Evolutionary conservation across 371 early-diverging fungal species (phyloP), one percentile per base, ranked within the genome.

Genomic region (Mucor piriformis): DNA sequence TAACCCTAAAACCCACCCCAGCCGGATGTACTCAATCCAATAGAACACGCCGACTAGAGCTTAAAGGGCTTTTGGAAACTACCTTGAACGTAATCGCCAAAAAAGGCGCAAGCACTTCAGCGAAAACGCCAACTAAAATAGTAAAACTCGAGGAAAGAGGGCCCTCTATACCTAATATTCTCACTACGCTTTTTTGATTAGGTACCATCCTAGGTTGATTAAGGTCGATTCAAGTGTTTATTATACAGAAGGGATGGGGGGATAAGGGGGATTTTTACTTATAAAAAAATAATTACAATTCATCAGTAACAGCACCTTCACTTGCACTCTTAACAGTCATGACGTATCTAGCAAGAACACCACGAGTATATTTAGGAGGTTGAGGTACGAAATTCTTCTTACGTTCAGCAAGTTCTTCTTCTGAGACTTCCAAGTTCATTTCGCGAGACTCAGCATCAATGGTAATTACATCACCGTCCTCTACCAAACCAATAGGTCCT

Each of bases 401-500:
- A 44, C 97, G 84, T 50, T 81, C 66, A 21, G 72, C 82, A 57
- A 97, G 61, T 73, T 94, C 96, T 23, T 80, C 88, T 16, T 93
- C 92, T 2, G 87, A 73, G 24, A 96, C 83, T 40, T 91, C 79
- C 16, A 88, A 75, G 43, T 88, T 81, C 63, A 98, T 88, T 24
- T 81, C 80, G 38, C 87, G 86, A 6, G 77, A 79, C 29, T 79
- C 80, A 1, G 98, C 95, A 70, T 97, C 94, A 63, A 98, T 95
- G 10, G 85, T 74, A 52, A 98, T 80, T 35, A 73, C 65, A 74
- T 98, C 98, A 21, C 95, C 97, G 65, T 96, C 86, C 53, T 84
- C 63, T 40, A 98, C 79, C 58, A 96, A 80, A 21, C 91, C 98
- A 57, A 98, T 93, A 16, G 97, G 97, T 2, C 98, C 98, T 53